Conservation (phyloP, 805 yeast genomes). For the Candida mattraensis region DNA sequence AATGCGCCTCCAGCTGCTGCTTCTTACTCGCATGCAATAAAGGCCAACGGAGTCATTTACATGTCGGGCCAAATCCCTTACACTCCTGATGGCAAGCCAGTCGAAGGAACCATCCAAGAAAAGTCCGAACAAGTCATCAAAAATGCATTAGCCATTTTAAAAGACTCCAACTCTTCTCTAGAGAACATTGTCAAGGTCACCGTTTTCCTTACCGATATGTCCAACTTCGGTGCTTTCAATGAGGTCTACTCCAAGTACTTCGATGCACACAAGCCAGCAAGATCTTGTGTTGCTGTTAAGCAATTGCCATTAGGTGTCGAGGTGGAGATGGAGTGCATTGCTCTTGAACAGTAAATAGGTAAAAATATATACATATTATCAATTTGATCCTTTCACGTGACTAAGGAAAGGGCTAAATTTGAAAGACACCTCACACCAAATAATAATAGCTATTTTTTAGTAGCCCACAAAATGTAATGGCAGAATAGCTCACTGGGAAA, state of each 20-base stretch:
- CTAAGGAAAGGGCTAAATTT: background rate
- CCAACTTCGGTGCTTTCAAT: slow-evolving; percentile 81
- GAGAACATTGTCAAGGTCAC: slow-evolving; percentile 85
- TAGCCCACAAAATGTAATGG: too few species aligned
- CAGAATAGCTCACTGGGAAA: too few species aligned
- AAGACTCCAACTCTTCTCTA: slow-evolving; percentile 81
- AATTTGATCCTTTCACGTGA: slow-evolving; percentile 3
- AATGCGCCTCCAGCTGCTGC: slow-evolving; percentile 97
- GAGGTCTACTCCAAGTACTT: slow-evolving; percentile 79
- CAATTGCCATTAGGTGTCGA: slow-evolving; percentile 89
- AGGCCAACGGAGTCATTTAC: slow-evolving; percentile 84
- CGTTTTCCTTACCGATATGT: slow-evolving; percentile 89
- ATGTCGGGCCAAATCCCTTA: slow-evolving; percentile 95
- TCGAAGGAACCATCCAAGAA: slow-evolving; percentile 73
- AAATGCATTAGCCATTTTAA: slow-evolving; percentile 70
- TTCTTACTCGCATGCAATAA: slow-evolving; percentile 93
- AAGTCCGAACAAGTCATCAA: slow-evolving; percentile 74
- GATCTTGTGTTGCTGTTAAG: slow-evolving; percentile 96
- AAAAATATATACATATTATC: slow-evolving; percentile 8
- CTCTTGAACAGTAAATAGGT: slow-evolving; percentile 55
- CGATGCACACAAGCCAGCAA: slow-evolving; percentile 83
- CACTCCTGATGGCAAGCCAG: slow-evolving; percentile 77
- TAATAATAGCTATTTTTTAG: too few species aligned
- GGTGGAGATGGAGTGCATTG: slow-evolving; percentile 75
- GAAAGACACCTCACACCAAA: slow-evolving; percentile 3